Conservation (phyloP, 2,329 filamentous ascomycete species). For the Ophiosphaerella korrae region DNA sequence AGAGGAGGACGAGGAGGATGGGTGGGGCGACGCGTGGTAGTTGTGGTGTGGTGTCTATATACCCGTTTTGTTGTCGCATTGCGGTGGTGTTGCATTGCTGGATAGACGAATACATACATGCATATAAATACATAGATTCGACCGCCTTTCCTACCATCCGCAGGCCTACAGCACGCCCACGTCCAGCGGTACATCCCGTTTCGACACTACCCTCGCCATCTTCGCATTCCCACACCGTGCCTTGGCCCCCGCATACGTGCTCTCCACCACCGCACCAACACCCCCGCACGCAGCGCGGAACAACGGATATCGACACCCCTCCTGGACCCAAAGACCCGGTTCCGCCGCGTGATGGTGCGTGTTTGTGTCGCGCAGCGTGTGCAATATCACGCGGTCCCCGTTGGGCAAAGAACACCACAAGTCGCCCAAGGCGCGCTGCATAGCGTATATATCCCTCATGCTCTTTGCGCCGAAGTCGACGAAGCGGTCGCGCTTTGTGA, state of each 20-base stretch:
- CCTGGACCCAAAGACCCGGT: constrained; percentile 12
- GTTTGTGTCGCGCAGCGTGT: constrained; percentile 10
- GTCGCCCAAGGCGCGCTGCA: constrained; percentile 65
- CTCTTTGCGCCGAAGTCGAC: constrained; percentile 65
- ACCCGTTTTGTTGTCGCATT: constrained; percentile 12
- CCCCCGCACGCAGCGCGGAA: constrained; percentile 11
- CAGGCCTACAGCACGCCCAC: too few species aligned
- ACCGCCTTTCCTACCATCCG: too few species aligned
- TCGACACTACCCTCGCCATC: neutral
- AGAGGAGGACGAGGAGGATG: constrained; percentile 49
- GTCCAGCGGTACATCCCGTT: too few species aligned
- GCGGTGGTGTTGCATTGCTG: constrained; percentile 8
- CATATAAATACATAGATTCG: neutral
- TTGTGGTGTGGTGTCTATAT: too few species aligned
- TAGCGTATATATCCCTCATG: constrained; percentile 60
- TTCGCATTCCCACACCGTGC: constrained; percentile 15
- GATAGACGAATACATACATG: constrained; percentile 4
- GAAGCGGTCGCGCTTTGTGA: constrained; percentile 66
- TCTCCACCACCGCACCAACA: constrained; percentile 2
- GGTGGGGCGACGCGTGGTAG: constrained; percentile 48
- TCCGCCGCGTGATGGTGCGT: neutral
- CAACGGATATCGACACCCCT: neutral
- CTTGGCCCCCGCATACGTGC: constrained; percentile 19
- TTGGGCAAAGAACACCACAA: constrained; percentile 63
- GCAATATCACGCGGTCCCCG: constrained; percentile 35